These are phyloP conservation scores for Sclerotinia spermophila DNA, from an alignment of 2,329 filamentous ascomycete species.

Conservation along the genomic window DNA sequence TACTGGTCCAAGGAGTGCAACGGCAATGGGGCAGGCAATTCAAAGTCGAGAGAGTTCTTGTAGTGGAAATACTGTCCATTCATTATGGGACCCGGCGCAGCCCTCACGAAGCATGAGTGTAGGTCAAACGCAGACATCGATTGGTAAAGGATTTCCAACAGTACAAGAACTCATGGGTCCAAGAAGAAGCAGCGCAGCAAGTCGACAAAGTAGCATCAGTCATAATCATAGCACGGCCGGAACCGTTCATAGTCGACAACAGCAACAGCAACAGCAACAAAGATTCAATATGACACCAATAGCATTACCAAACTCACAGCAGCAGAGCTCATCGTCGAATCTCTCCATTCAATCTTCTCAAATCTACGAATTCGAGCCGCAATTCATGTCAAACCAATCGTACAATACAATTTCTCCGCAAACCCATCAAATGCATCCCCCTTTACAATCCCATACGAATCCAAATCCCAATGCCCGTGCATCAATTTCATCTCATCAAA, in stretches of 20 bases:
- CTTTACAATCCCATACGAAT: background rate
- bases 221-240: slow-evolving; percentile 18
- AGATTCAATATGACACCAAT: slow-evolving; percentile 7
- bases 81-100: slow-evolving; percentile 28
- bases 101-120: slow-evolving; percentile 20
- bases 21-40: background rate
- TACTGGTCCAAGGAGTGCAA: background rate
- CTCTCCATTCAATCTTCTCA: slow-evolving; percentile 23
- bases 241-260: slow-evolving; percentile 20
- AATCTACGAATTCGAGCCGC: slow-evolving; percentile 28
- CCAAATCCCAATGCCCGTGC: background rate
- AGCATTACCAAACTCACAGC: slow-evolving; percentile 8
- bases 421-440: slow-evolving; percentile 7
- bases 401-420: slow-evolving; percentile 9
- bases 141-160: slow-evolving; percentile 20
- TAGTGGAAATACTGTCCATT: slow-evolving; percentile 28
- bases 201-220: slow-evolving; percentile 26
- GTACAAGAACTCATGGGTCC: slow-evolving; percentile 31
- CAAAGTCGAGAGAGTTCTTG: slow-evolving; percentile 29
- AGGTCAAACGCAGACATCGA: slow-evolving; percentile 17
- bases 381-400: slow-evolving; percentile 12
- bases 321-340: slow-evolving; percentile 22
- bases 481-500: slow-evolving; percentile 20
- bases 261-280: slow-evolving; percentile 18
- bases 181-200: slow-evolving; percentile 24